phyloP scores from a whole-genome alignment of 768 basidiomycete genomes.

The Phaffia australis region DNA sequence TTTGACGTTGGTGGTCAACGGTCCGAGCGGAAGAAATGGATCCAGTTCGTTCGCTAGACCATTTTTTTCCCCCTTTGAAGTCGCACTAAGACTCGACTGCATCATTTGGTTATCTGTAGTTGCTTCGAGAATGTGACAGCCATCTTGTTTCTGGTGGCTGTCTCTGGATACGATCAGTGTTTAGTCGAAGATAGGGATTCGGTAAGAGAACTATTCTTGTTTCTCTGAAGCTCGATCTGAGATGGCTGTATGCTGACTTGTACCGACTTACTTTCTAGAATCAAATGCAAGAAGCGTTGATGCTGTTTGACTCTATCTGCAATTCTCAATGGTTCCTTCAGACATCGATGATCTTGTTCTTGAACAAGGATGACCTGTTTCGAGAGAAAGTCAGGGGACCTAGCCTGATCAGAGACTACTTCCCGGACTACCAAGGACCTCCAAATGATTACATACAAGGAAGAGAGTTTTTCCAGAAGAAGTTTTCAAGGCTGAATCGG shows the following conservation, averaged over 20 bases:
- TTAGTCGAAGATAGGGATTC: constrained; percentile 85
- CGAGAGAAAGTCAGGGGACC: constrained; percentile 58
- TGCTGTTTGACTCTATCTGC: constrained; percentile 26
- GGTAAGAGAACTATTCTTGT: constrained; percentile 43
- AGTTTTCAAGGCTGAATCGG: constrained; percentile 68
- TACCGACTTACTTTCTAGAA: constrained; percentile 1
- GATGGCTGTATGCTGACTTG: neutral
- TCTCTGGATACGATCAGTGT: constrained; percentile 80
- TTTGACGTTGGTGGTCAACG: constrained; percentile 84
- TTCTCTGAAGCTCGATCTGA: neutral
- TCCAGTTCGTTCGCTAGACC: constrained; percentile 43
- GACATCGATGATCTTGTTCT: constrained; percentile 64
- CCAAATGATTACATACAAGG: constrained; percentile 60
- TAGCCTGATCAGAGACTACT: constrained; percentile 78
- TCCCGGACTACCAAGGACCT: constrained; percentile 81
- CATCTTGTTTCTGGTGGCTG: constrained; percentile 78
- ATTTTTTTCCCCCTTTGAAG: neutral
- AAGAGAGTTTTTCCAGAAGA: constrained; percentile 77
- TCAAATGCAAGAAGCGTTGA: constrained; percentile 24
- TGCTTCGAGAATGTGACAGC: constrained; percentile 91
- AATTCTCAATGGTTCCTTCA: constrained; percentile 20
- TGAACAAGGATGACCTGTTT: constrained; percentile 89
- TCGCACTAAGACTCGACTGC: constrained; percentile 24
- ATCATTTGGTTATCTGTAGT: constrained; percentile 29
- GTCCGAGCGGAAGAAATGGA: constrained; percentile 86